These are phyloP conservation scores for Coemansia sp. DNA, from an alignment of 192 early-diverging fungal genomes.

Conservation along the genomic window DNA sequence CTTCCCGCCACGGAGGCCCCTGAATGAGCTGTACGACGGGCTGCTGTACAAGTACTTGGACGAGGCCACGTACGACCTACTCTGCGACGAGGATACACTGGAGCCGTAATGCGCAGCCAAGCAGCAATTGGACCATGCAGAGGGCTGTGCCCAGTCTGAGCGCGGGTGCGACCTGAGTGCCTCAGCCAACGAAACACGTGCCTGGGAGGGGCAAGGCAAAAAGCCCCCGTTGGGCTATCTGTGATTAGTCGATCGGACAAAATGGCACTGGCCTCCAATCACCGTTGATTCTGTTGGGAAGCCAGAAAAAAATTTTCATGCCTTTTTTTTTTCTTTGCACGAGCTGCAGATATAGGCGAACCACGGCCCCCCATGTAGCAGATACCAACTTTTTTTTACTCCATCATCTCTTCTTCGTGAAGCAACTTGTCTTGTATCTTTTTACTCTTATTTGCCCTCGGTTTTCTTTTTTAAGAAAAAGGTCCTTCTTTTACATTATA, in stretches of 20 bases:
- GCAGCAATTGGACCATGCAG: background rate
- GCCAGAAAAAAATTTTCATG: conserved; percentile 24
- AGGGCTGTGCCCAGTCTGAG: too few species aligned
- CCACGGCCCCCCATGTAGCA: conserved; percentile 5
- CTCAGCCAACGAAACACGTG: background rate
- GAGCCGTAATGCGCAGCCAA: background rate
- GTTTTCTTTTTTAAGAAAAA: conserved; percentile 5
- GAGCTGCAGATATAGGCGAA: background rate
- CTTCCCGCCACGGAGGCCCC: background rate
- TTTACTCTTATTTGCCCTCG: background rate
- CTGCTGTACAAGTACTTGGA: conserved; percentile 10
- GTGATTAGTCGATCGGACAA: conserved; percentile 1
- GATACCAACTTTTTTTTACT: background rate
- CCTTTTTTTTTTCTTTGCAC: background rate
- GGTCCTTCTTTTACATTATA: background rate
- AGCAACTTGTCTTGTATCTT: conserved; percentile 8
- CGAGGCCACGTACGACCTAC: background rate
- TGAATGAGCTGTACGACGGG: background rate
- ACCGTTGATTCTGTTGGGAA: conserved; percentile 20
- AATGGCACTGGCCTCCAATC: background rate
- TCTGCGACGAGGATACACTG: background rate
- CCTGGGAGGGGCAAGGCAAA: background rate
- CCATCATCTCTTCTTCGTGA: background rate
- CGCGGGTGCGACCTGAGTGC: background rate
- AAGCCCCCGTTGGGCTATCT: background rate